Conservation (phyloP, 176 grass and related monocot genomes). For the Otatea glauca region DNA sequence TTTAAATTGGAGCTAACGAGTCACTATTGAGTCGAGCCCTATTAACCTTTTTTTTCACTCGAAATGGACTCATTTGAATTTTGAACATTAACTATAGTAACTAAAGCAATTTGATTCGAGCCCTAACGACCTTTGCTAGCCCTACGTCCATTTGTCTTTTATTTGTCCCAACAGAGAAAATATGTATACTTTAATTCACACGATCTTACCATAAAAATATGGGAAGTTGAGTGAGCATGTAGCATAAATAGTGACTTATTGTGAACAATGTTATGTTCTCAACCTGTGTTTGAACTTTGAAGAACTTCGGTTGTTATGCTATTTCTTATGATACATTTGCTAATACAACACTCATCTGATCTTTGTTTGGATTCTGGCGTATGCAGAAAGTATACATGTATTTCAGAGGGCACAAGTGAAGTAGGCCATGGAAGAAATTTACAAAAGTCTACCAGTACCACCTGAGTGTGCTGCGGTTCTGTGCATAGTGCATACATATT, state of each 20-base stretch:
- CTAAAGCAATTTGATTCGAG: no score
- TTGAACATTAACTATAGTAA: no score
- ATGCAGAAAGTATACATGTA: slow-evolving; percentile 92
- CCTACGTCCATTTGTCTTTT: neutral
- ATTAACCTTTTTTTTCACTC: no score
- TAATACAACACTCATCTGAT: neutral
- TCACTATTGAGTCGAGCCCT: no score
- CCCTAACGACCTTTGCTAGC: no score
- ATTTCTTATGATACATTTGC: neutral
- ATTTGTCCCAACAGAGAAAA: neutral
- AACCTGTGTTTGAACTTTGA: slow-evolving; percentile 19
- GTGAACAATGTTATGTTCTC: neutral
- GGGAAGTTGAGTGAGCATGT: neutral
- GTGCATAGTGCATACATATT: slow-evolving; percentile 54
- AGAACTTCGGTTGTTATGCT: neutral
- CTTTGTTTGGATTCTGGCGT: slow-evolving; percentile 38
- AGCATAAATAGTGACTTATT: slow-evolving; percentile 15
- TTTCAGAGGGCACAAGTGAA: slow-evolving; percentile 91
- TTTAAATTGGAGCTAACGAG: no score
- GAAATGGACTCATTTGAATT: no score
- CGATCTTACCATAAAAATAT: neutral
- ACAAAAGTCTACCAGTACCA: neutral
- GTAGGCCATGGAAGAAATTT: slow-evolving; percentile 22
- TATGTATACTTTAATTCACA: neutral
- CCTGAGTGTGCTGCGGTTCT: slow-evolving; percentile 30